A percentile compares a stretch with the other conserved stretches of the same genome.
phyloP scores from a whole-genome alignment of 805 yeast species.

The Candida taoyuanica region DNA sequence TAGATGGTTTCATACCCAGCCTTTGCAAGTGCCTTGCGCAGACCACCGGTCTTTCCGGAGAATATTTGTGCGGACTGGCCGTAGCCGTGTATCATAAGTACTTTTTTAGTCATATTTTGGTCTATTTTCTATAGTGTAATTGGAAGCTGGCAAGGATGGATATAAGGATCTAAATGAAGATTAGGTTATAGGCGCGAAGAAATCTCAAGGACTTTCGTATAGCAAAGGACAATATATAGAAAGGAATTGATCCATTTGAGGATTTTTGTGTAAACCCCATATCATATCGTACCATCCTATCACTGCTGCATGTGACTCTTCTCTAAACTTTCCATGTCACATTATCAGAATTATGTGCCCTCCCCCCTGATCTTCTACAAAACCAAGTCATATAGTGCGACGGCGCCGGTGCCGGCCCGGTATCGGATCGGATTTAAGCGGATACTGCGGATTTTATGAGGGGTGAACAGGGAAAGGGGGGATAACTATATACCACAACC shows the following conservation, averaged over 20 bases:
- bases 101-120: conserved; percentile 33
- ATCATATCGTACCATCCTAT: too few relatives aligned
- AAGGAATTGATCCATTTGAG: too few relatives aligned
- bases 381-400: background rate
- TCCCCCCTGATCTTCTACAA: too few relatives aligned
- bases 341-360: too few relatives aligned
- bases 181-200: too few relatives aligned
- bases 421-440: background rate
- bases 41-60: conserved; percentile 79
- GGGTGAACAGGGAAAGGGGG: background rate
- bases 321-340: too few relatives aligned
- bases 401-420: background rate
- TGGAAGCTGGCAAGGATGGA: too few relatives aligned
- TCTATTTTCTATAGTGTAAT: background rate
- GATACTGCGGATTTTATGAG: background rate
- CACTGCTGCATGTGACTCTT: too few relatives aligned
- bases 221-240: too few relatives aligned
- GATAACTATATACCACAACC: background rate
- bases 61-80: conserved; percentile 79
- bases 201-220: too few relatives aligned
- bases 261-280: too few relatives aligned
- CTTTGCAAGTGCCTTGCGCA: conserved; percentile 63
- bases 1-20: conserved; percentile 65
- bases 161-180: too few relatives aligned
- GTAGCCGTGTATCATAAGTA: conserved; percentile 86